phyloP scores from a whole-genome alignment of 352 stramenopile species.

The Globisporangium cylindrosporum region DNA sequence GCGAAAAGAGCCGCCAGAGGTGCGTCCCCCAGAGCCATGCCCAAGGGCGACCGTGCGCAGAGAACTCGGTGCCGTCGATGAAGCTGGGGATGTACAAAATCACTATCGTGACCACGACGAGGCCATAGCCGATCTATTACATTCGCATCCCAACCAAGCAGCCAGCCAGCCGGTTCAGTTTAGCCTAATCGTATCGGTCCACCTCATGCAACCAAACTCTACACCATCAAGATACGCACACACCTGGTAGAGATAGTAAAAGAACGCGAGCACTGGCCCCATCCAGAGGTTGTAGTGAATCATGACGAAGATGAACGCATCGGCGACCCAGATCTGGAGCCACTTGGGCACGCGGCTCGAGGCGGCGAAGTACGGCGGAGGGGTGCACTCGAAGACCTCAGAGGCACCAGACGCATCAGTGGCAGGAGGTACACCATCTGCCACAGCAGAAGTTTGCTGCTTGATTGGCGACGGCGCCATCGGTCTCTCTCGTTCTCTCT shows the following conservation, averaged over 20 bases:
- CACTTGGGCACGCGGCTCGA: conserved; percentile 39
- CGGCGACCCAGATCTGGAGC: conserved; percentile 35
- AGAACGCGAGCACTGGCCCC: conserved; percentile 28
- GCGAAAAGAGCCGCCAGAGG: conserved; percentile 29
- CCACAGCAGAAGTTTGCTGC: too few relatives aligned
- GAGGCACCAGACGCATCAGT: too few relatives aligned
- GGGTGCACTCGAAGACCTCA: conserved; percentile 39
- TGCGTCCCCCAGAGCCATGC: too few relatives aligned
- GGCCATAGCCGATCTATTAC: conserved; percentile 21
- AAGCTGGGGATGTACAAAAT: conserved; percentile 15
- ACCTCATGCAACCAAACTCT: too few relatives aligned
- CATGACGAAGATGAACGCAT: conserved; percentile 57
- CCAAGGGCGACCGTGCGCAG: too few relatives aligned
- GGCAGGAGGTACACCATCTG: too few relatives aligned
- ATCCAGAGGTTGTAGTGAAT: conserved; percentile 79
- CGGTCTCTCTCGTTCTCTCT: too few relatives aligned
- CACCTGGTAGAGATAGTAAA: conserved; percentile 64
- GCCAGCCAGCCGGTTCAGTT: not conserved
- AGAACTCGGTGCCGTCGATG: too few relatives aligned
- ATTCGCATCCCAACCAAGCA: not conserved
- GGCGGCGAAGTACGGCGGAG: conserved; percentile 41
- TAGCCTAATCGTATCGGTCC: not conserved
- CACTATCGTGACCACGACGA: too few relatives aligned
- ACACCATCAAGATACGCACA: not conserved
- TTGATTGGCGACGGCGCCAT: too few relatives aligned